phyloP scores from a whole-genome alignment of 2,329 filamentous ascomycete genomes.

The Fusarium guadeloupense region DNA sequence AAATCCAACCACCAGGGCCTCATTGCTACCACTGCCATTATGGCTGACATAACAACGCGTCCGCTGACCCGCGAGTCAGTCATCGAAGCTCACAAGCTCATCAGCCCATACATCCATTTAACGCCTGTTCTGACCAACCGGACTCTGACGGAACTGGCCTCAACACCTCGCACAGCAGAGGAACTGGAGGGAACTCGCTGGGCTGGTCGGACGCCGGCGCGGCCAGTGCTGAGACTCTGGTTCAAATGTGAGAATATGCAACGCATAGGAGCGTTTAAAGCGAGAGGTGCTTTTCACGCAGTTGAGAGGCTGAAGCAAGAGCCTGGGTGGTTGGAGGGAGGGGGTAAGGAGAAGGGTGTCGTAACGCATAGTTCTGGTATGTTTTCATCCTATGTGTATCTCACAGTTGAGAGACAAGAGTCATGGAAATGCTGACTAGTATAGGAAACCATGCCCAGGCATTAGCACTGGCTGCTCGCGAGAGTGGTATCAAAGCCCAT shows the following conservation, averaged over 20 bases:
- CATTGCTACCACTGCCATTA: constrained; percentile 39
- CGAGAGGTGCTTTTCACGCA: constrained; percentile 88
- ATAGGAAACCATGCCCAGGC: constrained; percentile 95
- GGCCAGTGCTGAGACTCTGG: constrained; percentile 76
- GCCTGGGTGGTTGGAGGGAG: constrained; percentile 67
- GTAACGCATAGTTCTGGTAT: constrained; percentile 89
- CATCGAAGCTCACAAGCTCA: constrained; percentile 73
- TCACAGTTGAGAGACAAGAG: not conserved
- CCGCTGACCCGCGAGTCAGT: constrained; percentile 80
- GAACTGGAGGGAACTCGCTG: constrained; percentile 66
- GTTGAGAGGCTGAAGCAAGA: constrained; percentile 73
- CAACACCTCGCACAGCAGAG: constrained; percentile 67
- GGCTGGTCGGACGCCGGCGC: constrained; percentile 64
- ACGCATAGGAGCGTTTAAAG: constrained; percentile 91
- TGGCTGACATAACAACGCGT: constrained; percentile 65
- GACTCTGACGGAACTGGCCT: constrained; percentile 79
- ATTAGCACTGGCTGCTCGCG: constrained; percentile 82
- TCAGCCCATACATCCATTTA: constrained; percentile 78
- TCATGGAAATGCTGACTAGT: not conserved
- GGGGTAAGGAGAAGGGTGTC: constrained; percentile 73
- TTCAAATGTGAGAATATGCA: constrained; percentile 98
- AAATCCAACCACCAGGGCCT: not conserved
- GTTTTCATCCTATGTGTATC: not conserved
- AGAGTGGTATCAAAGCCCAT: constrained; percentile 78
- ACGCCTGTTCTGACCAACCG: constrained; percentile 85